Base-by-base conservation (phyloP, 805 yeast genomes). In the Hanseniaspora lindneri region DNA sequence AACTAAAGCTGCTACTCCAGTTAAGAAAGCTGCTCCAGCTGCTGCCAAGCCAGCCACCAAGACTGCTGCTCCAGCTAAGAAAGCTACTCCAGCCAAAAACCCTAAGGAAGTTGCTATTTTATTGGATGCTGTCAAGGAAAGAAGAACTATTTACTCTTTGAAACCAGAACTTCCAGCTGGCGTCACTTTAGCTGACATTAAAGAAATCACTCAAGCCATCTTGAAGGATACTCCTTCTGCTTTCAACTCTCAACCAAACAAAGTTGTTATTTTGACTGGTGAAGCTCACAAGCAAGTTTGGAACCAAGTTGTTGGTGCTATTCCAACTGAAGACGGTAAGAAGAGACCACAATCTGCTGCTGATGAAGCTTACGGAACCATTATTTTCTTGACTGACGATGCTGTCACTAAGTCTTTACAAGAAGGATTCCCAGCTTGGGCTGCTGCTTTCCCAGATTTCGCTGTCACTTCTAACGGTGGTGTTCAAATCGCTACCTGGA, bases 401-500 rank as follows among this genome's bases (percentile, higher is more conserved):
- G 56, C 56, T 3, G 59, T 66, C 47, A 60, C 72, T 49, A 62
- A 68, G 53, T 56, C 59, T 34, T 57, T 71, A 57, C 70, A 70
- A 64, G 66, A 61, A 39, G 60, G 65, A 49, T 71, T 69, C 62
- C 69, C 75, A 49, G 59, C 57, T 14, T 72, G 62, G 60, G 66
- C 69, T 24, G 67, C 63, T 47, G 62, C 61, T 52, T 71, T 74
- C 70, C 75, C 73, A 53, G 60, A 61, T 47, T 73, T 72, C 57
- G 75, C 75, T 29, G 64, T 70, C 44, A 71, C 73, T 53, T 59
- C 74, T 39, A 63, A 65, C 51, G 74, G 74, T 62, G 70, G 73
- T 47, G 75, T 75, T 47, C 75, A 72, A 63, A 71, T 74, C 53
- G 58, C 63, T 54, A 58, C 71, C 17, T 74, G 79, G 79, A 61